Evolutionary conservation across 169 alveolate species (phyloP), one percentile per base, ranked within the genome.

Genomic region (Neospora caninum): DNA sequence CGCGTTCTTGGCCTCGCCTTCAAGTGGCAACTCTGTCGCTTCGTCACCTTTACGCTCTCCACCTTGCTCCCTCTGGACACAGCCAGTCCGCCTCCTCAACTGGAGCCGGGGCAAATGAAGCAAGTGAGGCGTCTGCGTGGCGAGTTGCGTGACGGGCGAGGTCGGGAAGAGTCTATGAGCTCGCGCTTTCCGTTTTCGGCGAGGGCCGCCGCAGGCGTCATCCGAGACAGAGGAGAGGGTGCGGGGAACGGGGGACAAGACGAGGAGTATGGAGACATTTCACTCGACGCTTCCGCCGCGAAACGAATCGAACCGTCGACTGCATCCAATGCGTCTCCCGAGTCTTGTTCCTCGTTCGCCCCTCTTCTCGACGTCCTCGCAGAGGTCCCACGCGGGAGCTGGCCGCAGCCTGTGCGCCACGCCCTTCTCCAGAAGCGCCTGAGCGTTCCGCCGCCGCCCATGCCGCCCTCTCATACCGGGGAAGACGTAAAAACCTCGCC

Each of bases 341-440:
- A 7, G 16, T 64, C 58, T 49, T 49, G 64, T 53, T 18, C 64
- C 64, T 53, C 64, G 64, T 53, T 10, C 64, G 64, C 64, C 27
- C 64, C 73, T 64, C 73, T 64, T 27, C 73, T 64, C n/a, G 73
- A 64, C 73, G 7, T 0, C 25, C 73, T 64, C 73, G 73, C 25
- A 64, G 7, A 64, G 16, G 16, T 27, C 73, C 88, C 92, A 9
- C 83, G 80, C 92, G 92, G 95, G 25, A 84, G 95, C 84, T 92
- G 95, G 95, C 95, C 95, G 34, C 53, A 91, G 53, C 69, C 95
- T 20, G 70, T 92, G 39, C 70, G 88, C 54, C 88, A 80, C n/a
- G 95, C 92, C 53, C 80, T 86, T 29, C 88, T 80, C 38, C 70
- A 64, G 70, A 91, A 86, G 88, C 41, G 82, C 45, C 92, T 92